A percentile compares a stretch with the other conserved stretches of the same genome.
phyloP scores from a whole-genome alignment of 2,329 filamentous ascomycete genomes.

The Didymella keratinophila region DNA sequence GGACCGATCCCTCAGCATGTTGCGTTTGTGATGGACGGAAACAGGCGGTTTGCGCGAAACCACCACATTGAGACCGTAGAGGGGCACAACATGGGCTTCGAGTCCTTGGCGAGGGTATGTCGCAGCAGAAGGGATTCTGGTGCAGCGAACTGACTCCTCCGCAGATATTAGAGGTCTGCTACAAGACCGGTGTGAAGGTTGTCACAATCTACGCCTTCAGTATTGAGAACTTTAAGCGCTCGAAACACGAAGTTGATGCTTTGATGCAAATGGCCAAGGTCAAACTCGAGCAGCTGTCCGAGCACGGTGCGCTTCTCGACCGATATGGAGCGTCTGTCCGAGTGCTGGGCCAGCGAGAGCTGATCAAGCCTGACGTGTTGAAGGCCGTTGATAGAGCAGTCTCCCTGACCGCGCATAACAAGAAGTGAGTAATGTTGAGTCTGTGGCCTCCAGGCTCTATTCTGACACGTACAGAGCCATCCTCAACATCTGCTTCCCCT shows the following conservation, averaged over 20 bases:
- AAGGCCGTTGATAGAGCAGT: slow-evolving; percentile 87
- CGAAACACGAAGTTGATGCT: slow-evolving; percentile 94
- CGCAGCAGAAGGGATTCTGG: slow-evolving; percentile 18
- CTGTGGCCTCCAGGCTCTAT: neutral
- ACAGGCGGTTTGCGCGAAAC: slow-evolving; percentile 86
- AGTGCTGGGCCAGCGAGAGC: slow-evolving; percentile 81
- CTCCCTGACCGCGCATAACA: slow-evolving; percentile 86
- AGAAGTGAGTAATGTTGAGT: slow-evolving; percentile 63
- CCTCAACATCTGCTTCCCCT: slow-evolving; percentile 97
- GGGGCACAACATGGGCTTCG: slow-evolving; percentile 94
- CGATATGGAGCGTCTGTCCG: slow-evolving; percentile 89
- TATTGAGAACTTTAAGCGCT: slow-evolving; percentile 98
- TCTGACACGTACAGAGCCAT: slow-evolving; percentile 59
- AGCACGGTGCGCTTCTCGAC: slow-evolving; percentile 92
- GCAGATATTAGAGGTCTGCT: slow-evolving; percentile 92
- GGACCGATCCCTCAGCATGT: slow-evolving; percentile 94
- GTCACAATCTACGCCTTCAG: slow-evolving; percentile 99
- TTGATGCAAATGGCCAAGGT: slow-evolving; percentile 98
- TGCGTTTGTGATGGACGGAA: slow-evolving; percentile 99
- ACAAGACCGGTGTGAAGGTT: slow-evolving; percentile 94
- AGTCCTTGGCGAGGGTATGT: slow-evolving; percentile 84
- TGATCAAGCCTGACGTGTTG: slow-evolving; percentile 87
- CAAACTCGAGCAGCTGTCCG: slow-evolving; percentile 88
- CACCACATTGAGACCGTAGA: slow-evolving; percentile 96
- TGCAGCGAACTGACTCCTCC: slow-evolving; percentile 1